Evolutionary conservation across 2,329 filamentous ascomycete species (phyloP).

Genomic region (Fusarium cyanostomum): DNA sequence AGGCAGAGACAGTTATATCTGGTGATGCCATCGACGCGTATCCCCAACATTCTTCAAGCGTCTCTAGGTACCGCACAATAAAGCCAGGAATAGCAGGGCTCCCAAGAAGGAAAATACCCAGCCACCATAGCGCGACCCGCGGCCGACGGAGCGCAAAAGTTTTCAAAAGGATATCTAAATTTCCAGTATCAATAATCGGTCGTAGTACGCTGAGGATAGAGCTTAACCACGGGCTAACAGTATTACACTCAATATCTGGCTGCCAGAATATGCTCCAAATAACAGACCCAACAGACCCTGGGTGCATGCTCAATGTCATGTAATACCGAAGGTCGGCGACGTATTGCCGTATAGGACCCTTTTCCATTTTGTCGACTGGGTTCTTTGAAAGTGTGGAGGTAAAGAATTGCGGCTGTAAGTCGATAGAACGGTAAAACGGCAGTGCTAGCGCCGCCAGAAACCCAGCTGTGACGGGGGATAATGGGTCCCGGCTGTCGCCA

Average conservation of each 20-base stretch:
- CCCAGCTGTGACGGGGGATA: constrained; percentile 3
- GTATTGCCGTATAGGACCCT: constrained; percentile 1
- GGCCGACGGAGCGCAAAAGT: constrained; percentile 28
- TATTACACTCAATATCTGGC: constrained; percentile 37
- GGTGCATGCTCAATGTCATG: constrained; percentile 35
- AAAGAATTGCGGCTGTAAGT: constrained; percentile 1
- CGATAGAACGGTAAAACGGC: background rate
- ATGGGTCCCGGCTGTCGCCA: background rate
- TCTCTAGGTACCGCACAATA: constrained; percentile 24
- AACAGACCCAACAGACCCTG: constrained; percentile 21
- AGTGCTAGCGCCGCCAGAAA: constrained; percentile 2
- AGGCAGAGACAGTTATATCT: constrained; percentile 16
- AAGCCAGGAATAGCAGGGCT: background rate
- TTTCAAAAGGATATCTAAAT: constrained; percentile 17
- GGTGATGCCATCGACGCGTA: constrained; percentile 10
- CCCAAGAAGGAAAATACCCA: constrained; percentile 27
- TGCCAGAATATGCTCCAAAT: constrained; percentile 41
- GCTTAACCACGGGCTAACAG: constrained; percentile 36
- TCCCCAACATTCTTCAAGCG: constrained; percentile 21
- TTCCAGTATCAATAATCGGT: constrained; percentile 10
- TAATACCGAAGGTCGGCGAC: constrained; percentile 31
- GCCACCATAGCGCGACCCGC: constrained; percentile 33
- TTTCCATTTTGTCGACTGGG: background rate
- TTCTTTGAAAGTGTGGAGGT: background rate
- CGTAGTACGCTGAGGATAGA: constrained; percentile 15